Evolutionary conservation across 2,329 filamentous ascomycete genomes (phyloP).

Genomic region (Colletotrichum sp.): DNA sequence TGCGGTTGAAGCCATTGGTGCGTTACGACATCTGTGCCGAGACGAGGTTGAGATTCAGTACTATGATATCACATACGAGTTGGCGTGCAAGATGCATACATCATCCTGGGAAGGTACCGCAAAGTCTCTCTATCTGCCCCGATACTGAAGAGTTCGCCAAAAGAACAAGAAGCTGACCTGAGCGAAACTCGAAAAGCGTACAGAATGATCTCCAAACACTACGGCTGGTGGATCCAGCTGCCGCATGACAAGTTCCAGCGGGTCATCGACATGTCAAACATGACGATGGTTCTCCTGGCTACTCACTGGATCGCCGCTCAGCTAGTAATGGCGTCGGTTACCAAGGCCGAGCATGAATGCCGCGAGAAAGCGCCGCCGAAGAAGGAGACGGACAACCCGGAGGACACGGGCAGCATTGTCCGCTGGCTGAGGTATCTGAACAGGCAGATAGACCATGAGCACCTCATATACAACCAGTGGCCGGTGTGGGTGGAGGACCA

Average conservation of each 20-base stretch:
- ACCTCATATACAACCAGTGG: slow-evolving; percentile 55
- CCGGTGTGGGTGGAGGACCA: slow-evolving; percentile 60
- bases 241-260: slow-evolving; percentile 57
- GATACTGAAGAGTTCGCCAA: slow-evolving; percentile 22
- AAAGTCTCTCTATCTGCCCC: neutral
- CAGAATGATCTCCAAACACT: slow-evolving; percentile 53
- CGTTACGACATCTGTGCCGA: slow-evolving; percentile 48
- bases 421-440: slow-evolving; percentile 60
- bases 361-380: slow-evolving; percentile 31
- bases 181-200: slow-evolving; percentile 45
- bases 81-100: slow-evolving; percentile 56
- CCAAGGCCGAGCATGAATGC: slow-evolving; percentile 41
- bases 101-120: slow-evolving; percentile 56
- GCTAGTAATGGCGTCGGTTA: slow-evolving; percentile 58
- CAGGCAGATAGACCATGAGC: slow-evolving; percentile 47
- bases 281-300: slow-evolving; percentile 52
- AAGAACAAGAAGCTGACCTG: neutral
- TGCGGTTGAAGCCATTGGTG: slow-evolving; percentile 49
- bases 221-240: slow-evolving; percentile 64
- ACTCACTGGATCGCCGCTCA: slow-evolving; percentile 61
- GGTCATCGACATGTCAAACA: slow-evolving; percentile 52
- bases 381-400: slow-evolving; percentile 21
- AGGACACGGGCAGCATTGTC: slow-evolving; percentile 47
- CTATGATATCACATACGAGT: slow-evolving; percentile 46
- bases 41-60: slow-evolving; percentile 51